Evolutionary conservation across 805 yeast genomes (phyloP), one percentile per base, ranked within the genome.

Genomic region (Metschnikowia colocasiae): DNA sequence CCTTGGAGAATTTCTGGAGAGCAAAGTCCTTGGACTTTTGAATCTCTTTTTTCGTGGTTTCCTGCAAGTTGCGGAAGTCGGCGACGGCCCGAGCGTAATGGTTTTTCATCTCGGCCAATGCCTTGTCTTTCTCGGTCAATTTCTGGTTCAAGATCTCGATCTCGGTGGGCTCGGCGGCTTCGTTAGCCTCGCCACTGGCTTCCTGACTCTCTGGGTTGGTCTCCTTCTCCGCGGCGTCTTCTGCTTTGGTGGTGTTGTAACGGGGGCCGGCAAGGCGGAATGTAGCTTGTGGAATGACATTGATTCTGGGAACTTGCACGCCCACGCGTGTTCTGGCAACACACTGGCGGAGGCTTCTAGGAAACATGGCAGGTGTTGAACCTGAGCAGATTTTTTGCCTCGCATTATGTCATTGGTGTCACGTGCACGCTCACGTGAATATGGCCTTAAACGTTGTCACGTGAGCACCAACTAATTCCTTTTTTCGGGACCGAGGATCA

Each of bases 1-100:
- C 97, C 67, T 82, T 85, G 55, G 96, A 94, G 64, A 90, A 90
- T 68, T 88, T 90, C 68, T 90, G 95, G 55, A 91, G 75, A 0
- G 97, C 97, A 70, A 83, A 90, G 62, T 88, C 96, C 63, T 77
- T 84, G 46, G 96, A 89, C 71, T 87, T 87, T 69, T 86, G 85
- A 47, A 87, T 74, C 64, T 91, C 97, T 58, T 87, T 79, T 70
- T 87, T 85, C 50, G 97, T 88, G 43, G 91, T 83, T 63, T 87
- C 92, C 74, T 90, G 97, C 59, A 90, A 75, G 69, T 87, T 89
- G 59, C 96, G 82, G 83, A 89, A 91, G 67, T 90, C 97, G 22
- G 97, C 96, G 48, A 89, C 78, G 20, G 95, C 78, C 57, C 95
- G 81, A 48, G 88, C 76, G 62, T 86, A 83, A 58, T 83, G 82